Evolutionary conservation across 1,284 basidiomycete species (phyloP), one percentile per base, ranked within the genome.

Genomic region (Cryptococcus sp.): DNA sequence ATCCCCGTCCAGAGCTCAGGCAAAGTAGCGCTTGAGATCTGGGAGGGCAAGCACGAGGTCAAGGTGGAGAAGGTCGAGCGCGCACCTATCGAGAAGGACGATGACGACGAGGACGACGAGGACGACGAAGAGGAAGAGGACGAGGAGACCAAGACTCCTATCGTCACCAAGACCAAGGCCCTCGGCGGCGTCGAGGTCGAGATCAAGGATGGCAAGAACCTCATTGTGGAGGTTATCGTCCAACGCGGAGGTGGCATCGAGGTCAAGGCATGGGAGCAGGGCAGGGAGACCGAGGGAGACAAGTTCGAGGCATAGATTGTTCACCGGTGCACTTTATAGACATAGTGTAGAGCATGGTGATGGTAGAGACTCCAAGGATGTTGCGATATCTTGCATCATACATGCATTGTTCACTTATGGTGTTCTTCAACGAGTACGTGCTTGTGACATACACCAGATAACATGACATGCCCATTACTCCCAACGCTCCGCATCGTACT

Each of bases 41-140:
- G 90, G 87, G 91, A 98, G 78, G 90, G 89, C 47, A 85, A 86
- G 64, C 88, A 92, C 69, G 85, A 84, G 15, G 84, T 97, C 71
- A 87, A 88, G 69, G 81, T 91, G 20, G 89, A 92, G 65, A 87
- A 84, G 68, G 81, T 85, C 23, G 82, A 83, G 55, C 62, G 62
- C 20, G 72, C 79, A 41, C 77, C 81, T 19, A 58, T 67, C 6
- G 72, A 73, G 57, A 73, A 73, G 59, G 65, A 60, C 47, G 71
- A 72, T 47, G 71, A 69, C 44, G 73, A 71, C 17, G 77, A 80
- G 16, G 81, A 83, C 13, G 83, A 84, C 11, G 85, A 85, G 10
- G 87, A 87, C 0, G 86, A 83, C 5, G 83, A 83, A 3, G 86
- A 86, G 31, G 87, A 87, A 0, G 87, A 85, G 39, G 84, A 87